phyloP scores from a whole-genome alignment of 2,329 filamentous ascomycete species.

The Curvularia verruculosa region DNA sequence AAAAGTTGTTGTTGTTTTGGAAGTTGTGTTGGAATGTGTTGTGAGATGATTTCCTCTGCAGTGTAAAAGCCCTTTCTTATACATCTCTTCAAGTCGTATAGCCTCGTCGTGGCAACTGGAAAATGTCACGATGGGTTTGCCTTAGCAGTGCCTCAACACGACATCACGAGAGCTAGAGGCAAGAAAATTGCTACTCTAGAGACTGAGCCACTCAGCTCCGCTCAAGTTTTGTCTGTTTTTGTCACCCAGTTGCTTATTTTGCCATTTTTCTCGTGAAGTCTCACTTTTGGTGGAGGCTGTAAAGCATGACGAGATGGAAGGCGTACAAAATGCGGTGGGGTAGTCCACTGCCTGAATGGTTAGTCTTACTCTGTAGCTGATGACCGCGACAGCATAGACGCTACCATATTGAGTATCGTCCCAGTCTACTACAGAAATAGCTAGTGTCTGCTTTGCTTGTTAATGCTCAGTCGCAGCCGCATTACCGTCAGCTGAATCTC shows the following conservation, averaged over 20 bases:
- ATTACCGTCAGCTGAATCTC: neutral
- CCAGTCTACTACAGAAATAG: neutral
- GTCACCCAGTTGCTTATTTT: neutral
- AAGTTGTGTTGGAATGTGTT: constrained; percentile 2
- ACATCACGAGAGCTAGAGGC: neutral
- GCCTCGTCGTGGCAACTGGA: neutral
- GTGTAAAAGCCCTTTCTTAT: constrained; percentile 5
- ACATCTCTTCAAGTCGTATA: neutral
- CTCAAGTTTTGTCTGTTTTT: neutral
- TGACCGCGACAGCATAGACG: neutral
- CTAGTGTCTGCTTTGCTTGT: neutral
- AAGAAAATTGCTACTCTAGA: neutral
- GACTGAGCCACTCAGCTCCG: neutral
- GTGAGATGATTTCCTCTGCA: neutral
- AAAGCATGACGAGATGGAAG: neutral
- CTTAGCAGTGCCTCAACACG: constrained; percentile 6
- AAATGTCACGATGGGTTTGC: neutral
- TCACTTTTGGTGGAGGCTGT: constrained; percentile 9
- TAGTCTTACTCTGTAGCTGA: neutral
- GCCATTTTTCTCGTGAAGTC: constrained; percentile 2
- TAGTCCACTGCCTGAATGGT: neutral
- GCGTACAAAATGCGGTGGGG: neutral
- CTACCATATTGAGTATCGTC: neutral
- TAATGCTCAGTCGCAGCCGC: constrained; percentile 4
- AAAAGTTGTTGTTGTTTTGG: constrained; percentile 8